Percentiles rank a stretch among this genome's conserved stretches.
Conservation (phyloP, 2,329 filamentous ascomycete genomes). For the Penicillium sp. region DNA sequence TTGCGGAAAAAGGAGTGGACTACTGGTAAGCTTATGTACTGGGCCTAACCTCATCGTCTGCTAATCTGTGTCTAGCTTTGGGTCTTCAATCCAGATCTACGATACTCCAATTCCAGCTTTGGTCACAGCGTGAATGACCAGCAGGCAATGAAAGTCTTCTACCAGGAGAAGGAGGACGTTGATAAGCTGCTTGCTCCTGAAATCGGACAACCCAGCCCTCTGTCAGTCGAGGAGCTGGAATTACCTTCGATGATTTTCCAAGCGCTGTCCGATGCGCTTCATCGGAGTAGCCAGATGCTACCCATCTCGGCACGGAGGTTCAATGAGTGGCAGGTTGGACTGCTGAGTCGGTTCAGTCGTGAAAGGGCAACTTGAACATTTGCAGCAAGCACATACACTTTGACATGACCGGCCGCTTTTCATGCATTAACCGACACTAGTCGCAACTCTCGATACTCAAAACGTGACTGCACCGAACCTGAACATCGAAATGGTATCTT, state of each 20-base stretch:
- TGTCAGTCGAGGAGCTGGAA: constrained; percentile 51
- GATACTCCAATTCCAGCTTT: constrained; percentile 51
- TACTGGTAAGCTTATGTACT: constrained; percentile 34
- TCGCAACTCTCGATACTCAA: background rate
- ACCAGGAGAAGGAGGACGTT: constrained; percentile 38
- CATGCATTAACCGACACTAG: background rate
- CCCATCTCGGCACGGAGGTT: constrained; percentile 52
- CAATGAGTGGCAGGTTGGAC: constrained; percentile 55
- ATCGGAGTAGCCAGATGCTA: constrained; percentile 44
- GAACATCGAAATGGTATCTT: background rate
- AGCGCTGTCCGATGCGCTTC: constrained; percentile 38
- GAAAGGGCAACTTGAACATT: background rate
- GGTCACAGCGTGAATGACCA: constrained; percentile 33
- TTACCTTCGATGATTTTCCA: constrained; percentile 39
- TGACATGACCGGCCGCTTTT: background rate
- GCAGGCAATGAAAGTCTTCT: constrained; percentile 60
- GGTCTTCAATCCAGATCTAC: constrained; percentile 61
- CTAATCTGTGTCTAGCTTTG: constrained; percentile 45
- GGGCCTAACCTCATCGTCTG: background rate
- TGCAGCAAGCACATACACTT: background rate
- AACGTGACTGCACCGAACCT: background rate
- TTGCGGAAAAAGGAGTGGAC: constrained; percentile 30
- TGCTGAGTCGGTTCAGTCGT: constrained; percentile 48
- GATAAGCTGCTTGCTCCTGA: constrained; percentile 38
- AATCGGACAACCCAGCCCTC: constrained; percentile 36